Evolutionary conservation across 2,329 filamentous ascomycete species (phyloP), one percentile per base, ranked within the genome.

Genomic region (Scedosporium dehoogii): DNA sequence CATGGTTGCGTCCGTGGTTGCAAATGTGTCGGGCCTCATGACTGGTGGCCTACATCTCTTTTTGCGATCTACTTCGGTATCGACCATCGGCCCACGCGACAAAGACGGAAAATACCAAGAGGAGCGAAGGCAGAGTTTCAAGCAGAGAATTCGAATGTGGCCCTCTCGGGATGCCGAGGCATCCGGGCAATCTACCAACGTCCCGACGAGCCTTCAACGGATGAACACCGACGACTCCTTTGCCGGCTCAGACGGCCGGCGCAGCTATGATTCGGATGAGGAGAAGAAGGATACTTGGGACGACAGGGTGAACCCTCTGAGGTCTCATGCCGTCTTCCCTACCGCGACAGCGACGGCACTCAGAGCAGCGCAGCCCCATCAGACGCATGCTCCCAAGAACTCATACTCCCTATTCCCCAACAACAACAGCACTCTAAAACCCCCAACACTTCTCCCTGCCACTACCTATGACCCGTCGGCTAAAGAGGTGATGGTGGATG

Each of bases 21-120:
- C 85, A 16, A 89, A 89, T 68, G 76, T 88, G 2, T 85, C 86
- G 0, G 87, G 87, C 2, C 73, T 90, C 16, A 78, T 86, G 70
- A 86, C 83, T 16, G 85, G 86, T 3, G 81, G 85, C 16, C 77
- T 89, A 25, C 86, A 89, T 67, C 75, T 90, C 7, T 87, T 89
- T 67, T 77, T 90, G 59, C 82, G 87, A 66, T 85, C 85, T 3
- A 87, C 84, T 66, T 83, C 80, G 14, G 77, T 81, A 12, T 79
- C 81, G 12, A 82, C 82, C 27, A 83, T 85, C 59, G 79, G 73
- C 62, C 74, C 76, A 67, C 75, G 76, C 58, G 75, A 78, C 72
- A 78, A 78, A 73, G 67, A 70, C 67, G 41, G 58, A 4, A 63
- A 60, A n/a, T 44, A 60, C 58, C 58, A 44, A 9, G 80, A 79